Base-by-base conservation (phyloP, 345 rosid species). In the Noccaea bulbosa region DNA sequence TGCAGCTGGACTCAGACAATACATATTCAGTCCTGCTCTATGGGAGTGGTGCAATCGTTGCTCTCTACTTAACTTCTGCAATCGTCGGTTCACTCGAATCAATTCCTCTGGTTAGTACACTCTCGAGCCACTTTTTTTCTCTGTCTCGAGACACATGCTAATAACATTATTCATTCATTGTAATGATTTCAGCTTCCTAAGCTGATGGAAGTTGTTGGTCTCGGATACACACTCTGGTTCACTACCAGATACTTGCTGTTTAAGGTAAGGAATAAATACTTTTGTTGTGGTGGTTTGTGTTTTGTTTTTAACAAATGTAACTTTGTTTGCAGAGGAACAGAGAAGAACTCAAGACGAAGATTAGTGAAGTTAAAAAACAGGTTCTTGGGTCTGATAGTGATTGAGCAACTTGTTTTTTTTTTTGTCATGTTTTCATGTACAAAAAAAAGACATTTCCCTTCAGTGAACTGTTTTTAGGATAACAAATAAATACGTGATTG, bases 221-320 rank as follows among this genome's bases (percentile, higher is more conserved):
- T 94, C 32, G 93, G 90, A 75, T 94, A 86, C 82, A 69, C 95
- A 12, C 20, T 83, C 62, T 94, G 99, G 99, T 94, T 94, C 80
- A 71, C 79, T 41, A 75, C 78, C 15, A 92, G 95, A 3, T 94
- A 85, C 72, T 82, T 94, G 73, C 73, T 94, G 11, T 94, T 87
- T 78, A 86, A 94, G 97, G 99, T 91, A 65, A 34, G 22, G 12
- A 11, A 3, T 6, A 15, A 7, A 10, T 15, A n/a, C n/a, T n/a
- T n/a, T n/a, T n/a, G n/a, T n/a, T n/a, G n/a, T n/a, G n/a, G 22
- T 20, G 22, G 11, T 38, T 38, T 45, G 1, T 14, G 7, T 45
- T 17, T 16, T 57, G 7, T 15, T 35, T 38, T 7, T 52, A 1
- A 8, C 0, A 22, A 48, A 10, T 65, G 16, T 14, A 14, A 30